Evolutionary conservation across 179 eudicot species (phyloP).

Genomic region (Drosera spatulata): DNA sequence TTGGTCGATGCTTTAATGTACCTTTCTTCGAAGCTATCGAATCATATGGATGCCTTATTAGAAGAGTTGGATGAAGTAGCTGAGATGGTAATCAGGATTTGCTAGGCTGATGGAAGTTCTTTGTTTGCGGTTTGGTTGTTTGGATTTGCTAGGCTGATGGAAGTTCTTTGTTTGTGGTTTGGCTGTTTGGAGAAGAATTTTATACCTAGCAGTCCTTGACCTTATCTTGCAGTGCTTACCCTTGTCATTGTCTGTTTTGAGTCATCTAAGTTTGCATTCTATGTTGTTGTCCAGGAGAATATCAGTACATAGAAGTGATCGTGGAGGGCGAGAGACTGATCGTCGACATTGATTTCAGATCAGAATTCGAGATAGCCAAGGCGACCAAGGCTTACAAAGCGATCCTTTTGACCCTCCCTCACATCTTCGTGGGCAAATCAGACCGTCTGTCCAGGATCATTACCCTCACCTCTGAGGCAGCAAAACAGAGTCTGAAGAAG

Average conservation of each 20-base stretch:
- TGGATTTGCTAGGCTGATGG: neutral
- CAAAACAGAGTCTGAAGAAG: constrained; percentile 53
- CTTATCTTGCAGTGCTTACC: too few relatives aligned
- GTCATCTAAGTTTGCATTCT: constrained; percentile 9
- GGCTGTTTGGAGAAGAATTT: too few relatives aligned
- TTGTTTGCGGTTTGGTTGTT: too few relatives aligned
- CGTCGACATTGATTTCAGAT: constrained; percentile 53
- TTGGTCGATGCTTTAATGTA: too few relatives aligned
- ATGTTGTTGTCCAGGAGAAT: constrained; percentile 34
- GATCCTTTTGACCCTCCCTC: constrained; percentile 40
- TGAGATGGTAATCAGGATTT: too few relatives aligned
- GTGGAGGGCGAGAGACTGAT: constrained; percentile 26
- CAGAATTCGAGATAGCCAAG: constrained; percentile 60
- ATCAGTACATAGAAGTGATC: constrained; percentile 59
- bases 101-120: too few relatives aligned
- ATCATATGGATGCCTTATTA: too few relatives aligned
- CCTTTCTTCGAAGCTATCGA: too few relatives aligned
- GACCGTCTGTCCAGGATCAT: constrained; percentile 44
- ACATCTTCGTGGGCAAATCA: constrained; percentile 53
- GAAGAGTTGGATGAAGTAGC: too few relatives aligned
- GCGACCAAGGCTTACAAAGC: constrained; percentile 47
- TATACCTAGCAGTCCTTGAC: too few relatives aligned
- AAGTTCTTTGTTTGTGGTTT: neutral
- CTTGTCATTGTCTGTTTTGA: neutral
- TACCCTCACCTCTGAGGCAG: constrained; percentile 45